Evolutionary conservation across 208 protist genomes (phyloP), one percentile per base, ranked within the genome.

Genomic region (Trypanosomatidae sp.): DNA sequence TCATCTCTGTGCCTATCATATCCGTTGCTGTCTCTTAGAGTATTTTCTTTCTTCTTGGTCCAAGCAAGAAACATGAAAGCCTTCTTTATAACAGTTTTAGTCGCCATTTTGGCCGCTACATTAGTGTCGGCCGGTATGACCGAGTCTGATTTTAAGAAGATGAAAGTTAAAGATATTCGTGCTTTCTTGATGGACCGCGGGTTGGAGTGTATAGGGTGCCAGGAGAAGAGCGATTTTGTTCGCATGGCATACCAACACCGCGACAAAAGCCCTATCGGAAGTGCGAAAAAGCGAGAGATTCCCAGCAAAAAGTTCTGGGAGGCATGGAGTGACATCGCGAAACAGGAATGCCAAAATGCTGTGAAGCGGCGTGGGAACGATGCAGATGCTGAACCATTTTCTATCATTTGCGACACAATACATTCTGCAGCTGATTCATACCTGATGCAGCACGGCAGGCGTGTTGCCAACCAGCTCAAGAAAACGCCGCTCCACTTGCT

Each of bases 161-260:
- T 96, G 94, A 96, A 96, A 60, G 83, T 97, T 12, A 93, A 94
- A 50, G 89, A 97, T 41, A 78, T 97, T 19, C 88, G 88, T 53
- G 55, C n/a, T 1, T 97, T 97, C 73, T 64, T 97, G 64, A 71
- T 79, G 22, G 86, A 91, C 22, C 89, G 94, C 9, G 91, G 88
- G 30, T 80, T 96, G 13, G 82, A 72, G 36, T 97, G 91, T 71
- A 43, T 73, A 13, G 91, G 87, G 7, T 97, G 91, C 67, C 86
- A 93, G 68, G 91, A 97, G 70, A 97, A 97, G 69, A 84, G 80
- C 25, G 93, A 97, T 79, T 96, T 96, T 84, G 85, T 93, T 36
- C 90, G 88, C 28, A 76, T 92, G 58, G 93, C 92, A 0, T 91
- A 88, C 59, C 74, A 86, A 41, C 86, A 94, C 69, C 84, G 84